Evolutionary conservation across 2,329 filamentous ascomycete genomes (phyloP).

Genomic region (Colletotrichum cordylinicola): DNA sequence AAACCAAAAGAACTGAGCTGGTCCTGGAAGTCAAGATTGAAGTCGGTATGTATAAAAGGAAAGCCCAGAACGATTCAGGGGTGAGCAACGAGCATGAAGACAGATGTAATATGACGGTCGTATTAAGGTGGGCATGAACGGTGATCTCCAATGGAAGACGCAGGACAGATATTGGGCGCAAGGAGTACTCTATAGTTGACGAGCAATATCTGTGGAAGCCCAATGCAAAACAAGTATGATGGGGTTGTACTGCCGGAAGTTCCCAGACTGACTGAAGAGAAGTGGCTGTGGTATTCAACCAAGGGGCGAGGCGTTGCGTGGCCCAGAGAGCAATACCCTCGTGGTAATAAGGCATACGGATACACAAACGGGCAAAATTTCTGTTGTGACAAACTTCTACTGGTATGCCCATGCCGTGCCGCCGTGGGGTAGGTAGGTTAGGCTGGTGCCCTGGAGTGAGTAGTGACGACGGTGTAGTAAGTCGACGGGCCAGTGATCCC

Average conservation of each 20-base stretch:
- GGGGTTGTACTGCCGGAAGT: background rate
- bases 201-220: background rate
- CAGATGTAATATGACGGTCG: conserved; percentile 5
- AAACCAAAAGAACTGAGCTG: background rate
- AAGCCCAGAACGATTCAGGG: background rate
- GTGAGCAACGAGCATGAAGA: background rate
- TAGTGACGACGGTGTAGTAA: background rate
- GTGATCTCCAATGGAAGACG: background rate
- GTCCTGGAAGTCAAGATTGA: background rate
- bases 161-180: background rate
- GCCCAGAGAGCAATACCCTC: background rate
- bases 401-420: background rate
- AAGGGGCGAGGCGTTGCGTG: background rate
- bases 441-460: background rate
- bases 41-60: background rate
- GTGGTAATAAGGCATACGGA: background rate
- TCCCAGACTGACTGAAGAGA: background rate
- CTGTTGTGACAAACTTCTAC: background rate
- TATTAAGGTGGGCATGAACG: background rate
- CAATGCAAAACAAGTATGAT: conserved; percentile 11
- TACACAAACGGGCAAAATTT: background rate
- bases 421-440: background rate
- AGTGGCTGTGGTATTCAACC: background rate
- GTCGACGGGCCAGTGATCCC: background rate
- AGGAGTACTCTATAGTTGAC: background rate